Evolutionary conservation across 495 filamentous ascomycete genomes (phyloP).

Genomic region (Aspergillus carlsbadensis): DNA sequence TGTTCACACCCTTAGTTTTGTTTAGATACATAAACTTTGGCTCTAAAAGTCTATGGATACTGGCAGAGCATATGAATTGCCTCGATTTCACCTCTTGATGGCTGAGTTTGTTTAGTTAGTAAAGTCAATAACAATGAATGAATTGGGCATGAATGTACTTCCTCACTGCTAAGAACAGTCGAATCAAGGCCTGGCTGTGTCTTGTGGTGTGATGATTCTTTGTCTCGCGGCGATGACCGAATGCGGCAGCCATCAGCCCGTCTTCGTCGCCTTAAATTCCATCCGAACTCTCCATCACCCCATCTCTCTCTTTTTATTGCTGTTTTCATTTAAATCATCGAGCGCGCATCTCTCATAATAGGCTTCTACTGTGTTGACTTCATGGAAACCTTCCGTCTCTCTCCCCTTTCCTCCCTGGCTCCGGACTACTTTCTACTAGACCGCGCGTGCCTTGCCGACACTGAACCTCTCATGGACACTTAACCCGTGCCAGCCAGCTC

Average conservation of each 20-base stretch:
- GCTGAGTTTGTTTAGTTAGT: too few species aligned
- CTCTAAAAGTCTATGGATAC: too few species aligned
- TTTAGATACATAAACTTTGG: too few species aligned
- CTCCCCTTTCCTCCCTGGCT: constrained; percentile 1
- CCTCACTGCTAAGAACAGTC: too few species aligned
- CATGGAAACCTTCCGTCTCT: neutral
- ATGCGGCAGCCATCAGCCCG: constrained; percentile 3
- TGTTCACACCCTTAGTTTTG: too few species aligned
- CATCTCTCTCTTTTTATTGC: neutral
- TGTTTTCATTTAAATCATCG: neutral
- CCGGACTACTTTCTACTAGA: constrained; percentile 6
- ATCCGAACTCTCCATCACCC: neutral
- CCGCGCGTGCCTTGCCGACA: constrained; percentile 1
- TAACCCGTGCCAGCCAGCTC: neutral
- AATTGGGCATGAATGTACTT: too few species aligned
- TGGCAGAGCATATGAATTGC: too few species aligned
- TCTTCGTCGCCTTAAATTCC: constrained; percentile 1
- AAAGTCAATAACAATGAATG: too few species aligned
- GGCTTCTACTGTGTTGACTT: neutral
- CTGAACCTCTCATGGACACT: neutral
- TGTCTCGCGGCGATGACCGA: neutral
- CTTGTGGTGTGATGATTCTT: too few species aligned
- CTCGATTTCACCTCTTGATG: too few species aligned
- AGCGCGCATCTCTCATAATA: neutral
- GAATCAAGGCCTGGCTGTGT: too few species aligned